Conservation (phyloP, 2,329 filamentous ascomycete species). For the Alternaria sp. region DNA sequence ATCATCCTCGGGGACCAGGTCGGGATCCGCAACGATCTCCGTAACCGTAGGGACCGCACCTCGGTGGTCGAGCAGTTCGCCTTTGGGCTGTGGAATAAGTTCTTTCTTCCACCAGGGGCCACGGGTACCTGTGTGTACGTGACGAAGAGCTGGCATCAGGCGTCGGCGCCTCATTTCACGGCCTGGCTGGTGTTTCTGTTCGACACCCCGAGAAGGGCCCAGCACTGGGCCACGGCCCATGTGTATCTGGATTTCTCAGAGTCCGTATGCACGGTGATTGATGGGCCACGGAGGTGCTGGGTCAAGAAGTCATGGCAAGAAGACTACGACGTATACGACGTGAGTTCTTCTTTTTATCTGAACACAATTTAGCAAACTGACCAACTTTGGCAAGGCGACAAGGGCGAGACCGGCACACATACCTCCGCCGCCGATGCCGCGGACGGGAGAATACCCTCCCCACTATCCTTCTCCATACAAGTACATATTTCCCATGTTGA, state of each 20-base stretch:
- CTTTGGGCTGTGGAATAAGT: background rate
- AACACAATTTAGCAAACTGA: slow-evolving; percentile 2
- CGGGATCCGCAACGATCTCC: background rate
- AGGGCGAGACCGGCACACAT: background rate
- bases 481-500: background rate
- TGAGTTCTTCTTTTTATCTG: slow-evolving; percentile 1
- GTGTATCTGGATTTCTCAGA: slow-evolving; percentile 21
- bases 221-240: slow-evolving; percentile 8
- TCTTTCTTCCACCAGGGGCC: background rate
- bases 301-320: background rate
- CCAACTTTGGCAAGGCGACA: slow-evolving; percentile 5
- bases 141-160: slow-evolving; percentile 15
- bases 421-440: background rate
- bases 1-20: background rate
- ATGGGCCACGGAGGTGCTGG: background rate
- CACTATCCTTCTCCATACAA: background rate
- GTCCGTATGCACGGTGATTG: background rate
- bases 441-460: background rate
- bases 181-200: slow-evolving; percentile 8
- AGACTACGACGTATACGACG: background rate
- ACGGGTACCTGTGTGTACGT: slow-evolving; percentile 13
- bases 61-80: slow-evolving; percentile 9
- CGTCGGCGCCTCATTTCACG: slow-evolving; percentile 10
- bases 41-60: background rate
- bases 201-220: background rate